These are phyloP conservation scores for Beauveria sp. DNA, from an alignment of 2,329 filamentous ascomycete species.

Conservation along the genomic window DNA sequence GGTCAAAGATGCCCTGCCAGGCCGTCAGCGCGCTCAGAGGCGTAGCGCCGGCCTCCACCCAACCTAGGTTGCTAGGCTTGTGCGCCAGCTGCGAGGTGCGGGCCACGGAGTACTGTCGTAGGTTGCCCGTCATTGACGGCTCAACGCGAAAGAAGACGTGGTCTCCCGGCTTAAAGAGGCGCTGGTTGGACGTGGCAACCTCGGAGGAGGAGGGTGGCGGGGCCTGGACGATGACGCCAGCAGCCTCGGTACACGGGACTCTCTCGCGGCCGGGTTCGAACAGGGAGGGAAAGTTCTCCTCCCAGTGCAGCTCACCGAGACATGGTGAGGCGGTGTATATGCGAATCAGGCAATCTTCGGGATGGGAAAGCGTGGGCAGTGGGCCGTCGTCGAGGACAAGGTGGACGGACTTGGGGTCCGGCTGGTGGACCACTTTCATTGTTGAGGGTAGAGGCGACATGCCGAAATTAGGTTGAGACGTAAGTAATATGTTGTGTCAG, in stretches of 20 bases:
- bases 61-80: slow-evolving; percentile 12
- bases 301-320: slow-evolving; percentile 27
- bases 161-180: slow-evolving; percentile 25
- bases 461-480: neutral
- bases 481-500: too few relatives aligned
- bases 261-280: slow-evolving; percentile 19
- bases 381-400: slow-evolving; percentile 17
- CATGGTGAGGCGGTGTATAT: slow-evolving; percentile 27
- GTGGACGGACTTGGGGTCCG: slow-evolving; percentile 15
- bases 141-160: slow-evolving; percentile 27
- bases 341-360: slow-evolving; percentile 24
- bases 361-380: slow-evolving; percentile 16
- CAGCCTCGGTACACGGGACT: slow-evolving; percentile 31
- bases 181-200: neutral
- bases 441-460: slow-evolving; percentile 14
- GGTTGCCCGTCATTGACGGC: slow-evolving; percentile 21
- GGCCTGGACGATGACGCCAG: slow-evolving; percentile 28
- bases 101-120: slow-evolving; percentile 26
- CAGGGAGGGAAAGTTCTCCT: slow-evolving; percentile 15
- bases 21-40: slow-evolving; percentile 30
- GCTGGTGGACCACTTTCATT: slow-evolving; percentile 20
- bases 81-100: slow-evolving; percentile 23
- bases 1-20: slow-evolving; percentile 29
- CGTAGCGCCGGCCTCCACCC: slow-evolving; percentile 23
- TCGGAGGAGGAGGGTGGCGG: slow-evolving; percentile 17